phyloP scores from a whole-genome alignment of 2,329 filamentous ascomycete species.

The Fusarium torulosum region DNA sequence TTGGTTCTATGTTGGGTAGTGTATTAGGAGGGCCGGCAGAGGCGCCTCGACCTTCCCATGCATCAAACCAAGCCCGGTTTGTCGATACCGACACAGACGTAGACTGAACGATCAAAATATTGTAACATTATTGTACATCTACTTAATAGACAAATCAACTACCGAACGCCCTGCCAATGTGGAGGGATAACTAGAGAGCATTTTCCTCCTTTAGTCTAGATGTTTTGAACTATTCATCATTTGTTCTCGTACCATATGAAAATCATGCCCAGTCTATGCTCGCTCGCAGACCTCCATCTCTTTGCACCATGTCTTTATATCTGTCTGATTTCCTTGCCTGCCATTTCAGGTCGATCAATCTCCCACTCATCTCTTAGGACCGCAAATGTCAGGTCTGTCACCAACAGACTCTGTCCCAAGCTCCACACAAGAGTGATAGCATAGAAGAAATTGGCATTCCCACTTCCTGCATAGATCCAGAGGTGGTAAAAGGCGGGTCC shows the following conservation, averaged over 20 bases:
- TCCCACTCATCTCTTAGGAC: conserved; percentile 95
- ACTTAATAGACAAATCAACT: conserved; percentile 27
- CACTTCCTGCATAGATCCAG: conserved; percentile 98
- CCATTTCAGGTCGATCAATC: conserved; percentile 88
- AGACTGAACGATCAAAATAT: conserved; percentile 46
- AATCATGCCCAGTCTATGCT: not conserved
- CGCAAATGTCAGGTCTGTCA: conserved; percentile 90
- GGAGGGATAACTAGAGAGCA: conserved; percentile 27
- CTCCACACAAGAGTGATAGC: conserved; percentile 99
- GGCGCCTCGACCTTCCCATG: conserved; percentile 20
- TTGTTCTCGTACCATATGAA: not conserved
- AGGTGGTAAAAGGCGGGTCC: conserved; percentile 96
- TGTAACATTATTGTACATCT: conserved; percentile 41
- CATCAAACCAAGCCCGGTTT: conserved; percentile 45
- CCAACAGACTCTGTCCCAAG: conserved; percentile 84
- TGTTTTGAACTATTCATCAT: conserved; percentile 21
- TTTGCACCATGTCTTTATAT: conserved; percentile 65
- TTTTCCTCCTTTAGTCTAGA: conserved; percentile 30
- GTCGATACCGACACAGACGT: conserved; percentile 55
- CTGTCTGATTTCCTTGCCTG: conserved; percentile 87
- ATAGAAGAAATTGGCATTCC: conserved; percentile 99
- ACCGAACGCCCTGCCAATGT: not conserved
- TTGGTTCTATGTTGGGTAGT: conserved; percentile 60
- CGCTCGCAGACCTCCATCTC: not conserved
- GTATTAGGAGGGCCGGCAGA: conserved; percentile 48